These are phyloP conservation scores for Aspergillus niger DNA, from an alignment of 2,329 filamentous ascomycete genomes.

Conservation along the genomic window DNA sequence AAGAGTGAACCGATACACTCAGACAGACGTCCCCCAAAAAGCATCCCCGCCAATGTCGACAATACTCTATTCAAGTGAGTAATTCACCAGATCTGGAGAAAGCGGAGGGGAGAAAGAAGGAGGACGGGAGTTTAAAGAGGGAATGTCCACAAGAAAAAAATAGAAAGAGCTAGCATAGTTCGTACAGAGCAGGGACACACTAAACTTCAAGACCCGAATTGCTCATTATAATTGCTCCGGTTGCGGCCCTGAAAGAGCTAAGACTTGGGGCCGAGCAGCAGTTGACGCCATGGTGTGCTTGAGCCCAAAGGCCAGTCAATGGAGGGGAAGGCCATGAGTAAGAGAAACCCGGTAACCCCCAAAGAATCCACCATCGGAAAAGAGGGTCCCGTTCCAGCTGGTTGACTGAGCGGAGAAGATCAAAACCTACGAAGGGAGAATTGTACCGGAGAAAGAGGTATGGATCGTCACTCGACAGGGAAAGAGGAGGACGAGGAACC, in stretches of 20 bases:
- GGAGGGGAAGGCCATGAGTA: neutral
- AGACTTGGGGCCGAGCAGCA: neutral
- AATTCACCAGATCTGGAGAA: neutral
- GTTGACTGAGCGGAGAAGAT: neutral
- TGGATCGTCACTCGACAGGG: constrained; percentile 14
- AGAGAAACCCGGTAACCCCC: constrained; percentile 1
- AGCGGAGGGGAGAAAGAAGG: neutral
- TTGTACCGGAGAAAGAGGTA: neutral
- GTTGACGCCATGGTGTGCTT: constrained; percentile 12
- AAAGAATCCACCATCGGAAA: neutral
- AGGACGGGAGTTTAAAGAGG: neutral
- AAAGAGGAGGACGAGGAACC: neutral
- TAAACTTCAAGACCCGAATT: constrained; percentile 5
- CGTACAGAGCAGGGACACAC: neutral
- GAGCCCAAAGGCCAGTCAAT: neutral
- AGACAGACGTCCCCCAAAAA: neutral
- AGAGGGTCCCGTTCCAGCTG: neutral
- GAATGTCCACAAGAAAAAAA: neutral
- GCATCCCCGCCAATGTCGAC: constrained; percentile 8
- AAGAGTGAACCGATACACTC: constrained; percentile 14
- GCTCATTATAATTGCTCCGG: constrained; percentile 15
- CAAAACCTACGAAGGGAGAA: neutral
- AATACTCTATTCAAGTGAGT: neutral
- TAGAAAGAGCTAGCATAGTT: neutral
- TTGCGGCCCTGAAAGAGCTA: constrained; percentile 12